phyloP scores from a whole-genome alignment of 148 eudicot genomes.

The Bassia scoparia region DNA sequence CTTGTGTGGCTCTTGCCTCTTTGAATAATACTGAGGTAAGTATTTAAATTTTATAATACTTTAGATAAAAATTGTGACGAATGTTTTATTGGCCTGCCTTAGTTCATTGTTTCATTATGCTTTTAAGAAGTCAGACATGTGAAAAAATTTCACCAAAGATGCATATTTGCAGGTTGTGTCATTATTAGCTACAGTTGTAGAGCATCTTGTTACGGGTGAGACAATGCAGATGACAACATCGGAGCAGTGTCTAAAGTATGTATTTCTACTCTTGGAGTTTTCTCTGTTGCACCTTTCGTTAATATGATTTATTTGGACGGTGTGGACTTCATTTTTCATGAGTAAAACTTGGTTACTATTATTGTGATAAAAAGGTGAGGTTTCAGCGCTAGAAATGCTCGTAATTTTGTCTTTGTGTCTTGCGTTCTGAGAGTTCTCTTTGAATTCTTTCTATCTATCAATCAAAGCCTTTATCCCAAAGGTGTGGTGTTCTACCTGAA shows the following conservation, averaged over 20 bases:
- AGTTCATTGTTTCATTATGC: neutral
- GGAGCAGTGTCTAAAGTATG: constrained; percentile 82
- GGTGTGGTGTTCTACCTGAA: too few relatives aligned
- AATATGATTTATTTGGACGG: neutral
- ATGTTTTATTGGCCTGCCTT: neutral
- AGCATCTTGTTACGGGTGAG: constrained; percentile 95
- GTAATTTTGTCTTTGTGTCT: neutral
- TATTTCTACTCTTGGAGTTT: constrained; percentile 6
- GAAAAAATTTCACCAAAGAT: neutral
- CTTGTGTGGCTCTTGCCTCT: constrained; percentile 90
- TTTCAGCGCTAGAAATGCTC: neutral
- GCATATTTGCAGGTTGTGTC: constrained; percentile 66
- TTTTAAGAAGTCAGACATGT: neutral
- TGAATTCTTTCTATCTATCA: too few relatives aligned
- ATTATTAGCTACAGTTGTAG: constrained; percentile 73
- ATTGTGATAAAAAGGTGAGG: too few relatives aligned
- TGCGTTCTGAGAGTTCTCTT: neutral
- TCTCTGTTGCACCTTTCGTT: neutral
- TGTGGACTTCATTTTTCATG: neutral
- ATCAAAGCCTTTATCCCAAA: too few relatives aligned
- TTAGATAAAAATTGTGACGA: neutral
- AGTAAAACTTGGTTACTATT: neutral
- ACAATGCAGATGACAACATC: constrained; percentile 95
- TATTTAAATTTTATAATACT: neutral
- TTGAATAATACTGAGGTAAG: constrained; percentile 29